Base-by-base conservation (phyloP, 495 filamentous ascomycete species). In the Penicillium cosmopolitanum region DNA sequence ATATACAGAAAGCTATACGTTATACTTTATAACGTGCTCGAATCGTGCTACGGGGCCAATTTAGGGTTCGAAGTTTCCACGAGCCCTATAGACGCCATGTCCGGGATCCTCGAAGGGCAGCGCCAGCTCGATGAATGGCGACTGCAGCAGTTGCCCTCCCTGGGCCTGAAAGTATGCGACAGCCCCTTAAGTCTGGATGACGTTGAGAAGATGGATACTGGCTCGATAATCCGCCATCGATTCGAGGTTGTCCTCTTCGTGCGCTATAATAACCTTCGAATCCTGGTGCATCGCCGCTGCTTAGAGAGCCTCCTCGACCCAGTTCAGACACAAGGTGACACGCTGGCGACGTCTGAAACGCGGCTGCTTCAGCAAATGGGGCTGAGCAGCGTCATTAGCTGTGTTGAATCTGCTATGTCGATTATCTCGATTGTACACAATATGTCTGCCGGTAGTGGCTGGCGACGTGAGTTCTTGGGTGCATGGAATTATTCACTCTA, bases 401-500 rank as follows among this genome's bases (percentile, higher is more conserved):
- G 72, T 34, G 57, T 61, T 28, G 72, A 75, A 54, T 71, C 66
- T 11, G 66, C 72, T 16, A 68, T 67, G 18, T 58, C 68, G 56
- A 74, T 70, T 9, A 68, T 74, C 34, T 61, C 65, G 51, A 74
- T 70, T 21, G 67, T 74, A 16, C 64, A 72, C 46, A 68, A 60
- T 15, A 64, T 74, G 21, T 66, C 67, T 11, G 11, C 47, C 11
- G 52, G 50, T 3, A 47, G 34, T 13, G 59, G 53, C 62, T 38
- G 50, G 66, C 47, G 66, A 59, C 31, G 66, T 19, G 48, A 65
- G 16, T 43, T 71, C 4, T 38, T 75, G 23, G 72, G 72, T n/a
- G 74, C 73, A n/a, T 75, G 72, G 72, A 73, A 69, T 62, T 75
- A 68, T 54, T 71, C 72, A 16, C 42, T 75, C 21, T 75, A 74